A percentile compares a stretch with the other conserved stretches of the same genome.
These are phyloP conservation scores for Ophiostoma angusticollis DNA, from an alignment of 2,329 filamentous ascomycete genomes.

Conservation along the genomic window DNA sequence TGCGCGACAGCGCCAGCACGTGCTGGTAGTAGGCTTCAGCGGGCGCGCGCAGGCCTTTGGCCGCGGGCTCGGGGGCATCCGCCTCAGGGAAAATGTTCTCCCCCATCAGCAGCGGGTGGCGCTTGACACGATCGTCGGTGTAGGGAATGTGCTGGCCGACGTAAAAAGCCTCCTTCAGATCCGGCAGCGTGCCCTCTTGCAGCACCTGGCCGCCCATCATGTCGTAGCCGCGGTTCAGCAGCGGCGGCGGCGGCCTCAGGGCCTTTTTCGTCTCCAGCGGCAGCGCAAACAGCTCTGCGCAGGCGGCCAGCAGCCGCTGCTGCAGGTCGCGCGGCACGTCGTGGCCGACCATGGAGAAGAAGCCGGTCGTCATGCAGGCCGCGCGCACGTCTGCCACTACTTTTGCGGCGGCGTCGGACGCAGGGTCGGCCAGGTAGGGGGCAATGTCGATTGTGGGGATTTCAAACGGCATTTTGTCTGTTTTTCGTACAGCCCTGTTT, in stretches of 20 bases:
- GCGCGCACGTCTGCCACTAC: slow-evolving; percentile 21
- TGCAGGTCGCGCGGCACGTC: slow-evolving; percentile 15
- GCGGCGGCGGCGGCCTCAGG: slow-evolving; percentile 17
- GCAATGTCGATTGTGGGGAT: slow-evolving; percentile 24
- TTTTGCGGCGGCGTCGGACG: slow-evolving; percentile 16
- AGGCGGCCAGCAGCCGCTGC: slow-evolving; percentile 14
- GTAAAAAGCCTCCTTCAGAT: slow-evolving; percentile 35
- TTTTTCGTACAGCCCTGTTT: no score
- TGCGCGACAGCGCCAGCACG: slow-evolving; percentile 26
- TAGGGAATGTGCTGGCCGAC: slow-evolving; percentile 26
- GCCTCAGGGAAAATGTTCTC: slow-evolving; percentile 26
- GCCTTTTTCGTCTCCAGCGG: slow-evolving; percentile 31
- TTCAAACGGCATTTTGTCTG: slow-evolving; percentile 5
- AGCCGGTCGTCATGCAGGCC: slow-evolving; percentile 21
- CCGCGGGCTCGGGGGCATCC: slow-evolving; percentile 8
- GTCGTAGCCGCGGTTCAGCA: slow-evolving; percentile 35
- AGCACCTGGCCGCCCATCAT: slow-evolving; percentile 31
- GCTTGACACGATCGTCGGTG: slow-evolving; percentile 16
- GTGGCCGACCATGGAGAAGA: slow-evolving; percentile 21
- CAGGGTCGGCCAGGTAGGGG: slow-evolving; percentile 20
- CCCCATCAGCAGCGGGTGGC: slow-evolving; percentile 28
- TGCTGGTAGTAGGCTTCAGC: slow-evolving; percentile 28
- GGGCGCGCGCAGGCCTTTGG: slow-evolving; percentile 23
- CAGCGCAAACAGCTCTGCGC: slow-evolving; percentile 35
- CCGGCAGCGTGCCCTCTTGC: slow-evolving; percentile 30